Conservation (phyloP, 768 basidiomycete species). For the Psilocybe tampanensis region DNA sequence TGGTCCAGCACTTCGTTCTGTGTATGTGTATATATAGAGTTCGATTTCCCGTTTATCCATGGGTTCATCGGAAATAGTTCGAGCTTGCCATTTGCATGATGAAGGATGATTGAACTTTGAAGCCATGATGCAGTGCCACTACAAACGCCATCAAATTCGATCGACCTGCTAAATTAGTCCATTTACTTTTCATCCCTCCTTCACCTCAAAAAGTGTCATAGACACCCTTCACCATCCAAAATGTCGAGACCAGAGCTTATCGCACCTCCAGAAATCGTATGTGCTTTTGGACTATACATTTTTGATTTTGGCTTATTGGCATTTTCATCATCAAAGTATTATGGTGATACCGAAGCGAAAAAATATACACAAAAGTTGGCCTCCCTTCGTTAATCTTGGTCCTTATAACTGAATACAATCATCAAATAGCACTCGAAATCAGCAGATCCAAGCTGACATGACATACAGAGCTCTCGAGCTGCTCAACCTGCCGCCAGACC, state of each 20-base stretch:
- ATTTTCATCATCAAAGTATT: slow-evolving; percentile 63
- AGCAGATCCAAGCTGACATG: slow-evolving; percentile 97
- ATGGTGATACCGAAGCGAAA: slow-evolving; percentile 92
- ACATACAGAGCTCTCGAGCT: slow-evolving; percentile 94
- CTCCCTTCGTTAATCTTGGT: too few relatives aligned
- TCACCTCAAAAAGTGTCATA: slow-evolving; percentile 1
- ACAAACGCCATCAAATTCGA: not conserved
- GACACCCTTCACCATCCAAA: not conserved
- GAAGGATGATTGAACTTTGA: too few relatives aligned
- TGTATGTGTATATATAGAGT: not conserved
- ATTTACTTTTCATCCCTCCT: slow-evolving; percentile 16
- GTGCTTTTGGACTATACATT: slow-evolving; percentile 23
- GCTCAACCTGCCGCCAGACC: slow-evolving; percentile 75
- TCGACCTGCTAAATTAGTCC: slow-evolving; percentile 24
- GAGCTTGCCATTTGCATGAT: not conserved
- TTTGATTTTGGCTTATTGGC: slow-evolving; percentile 7
- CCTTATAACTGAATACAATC: too few relatives aligned
- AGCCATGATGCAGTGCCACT: not conserved
- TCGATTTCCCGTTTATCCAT: not conserved
- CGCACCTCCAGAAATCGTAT: slow-evolving; percentile 90
- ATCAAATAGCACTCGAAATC: slow-evolving; percentile 80
- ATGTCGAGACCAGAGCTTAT: slow-evolving; percentile 91
- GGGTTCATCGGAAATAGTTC: not conserved
- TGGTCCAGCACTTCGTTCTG: not conserved
- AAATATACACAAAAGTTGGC: slow-evolving; percentile 99